Conservation (phyloP, 371 early-diverging fungal species). For the Lichtheimia ornata region DNA sequence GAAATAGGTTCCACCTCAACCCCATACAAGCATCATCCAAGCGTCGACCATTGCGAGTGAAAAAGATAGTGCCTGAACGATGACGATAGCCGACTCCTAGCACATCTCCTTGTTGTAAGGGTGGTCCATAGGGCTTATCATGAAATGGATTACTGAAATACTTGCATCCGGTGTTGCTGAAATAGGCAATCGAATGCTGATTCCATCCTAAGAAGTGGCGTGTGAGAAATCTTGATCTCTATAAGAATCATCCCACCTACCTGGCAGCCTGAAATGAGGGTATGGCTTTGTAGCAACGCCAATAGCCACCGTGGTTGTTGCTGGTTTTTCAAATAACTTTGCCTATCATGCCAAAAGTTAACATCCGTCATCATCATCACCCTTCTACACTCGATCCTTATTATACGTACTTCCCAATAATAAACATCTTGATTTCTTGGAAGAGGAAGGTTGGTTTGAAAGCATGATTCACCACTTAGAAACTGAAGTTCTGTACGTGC, state of each 20-base stretch:
- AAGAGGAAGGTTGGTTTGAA: conserved; percentile 81
- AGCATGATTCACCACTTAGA: conserved; percentile 70
- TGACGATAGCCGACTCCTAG: conserved; percentile 83
- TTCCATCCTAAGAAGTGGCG: conserved; percentile 58
- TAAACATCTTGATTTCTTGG: conserved; percentile 78
- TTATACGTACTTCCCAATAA: conserved; percentile 55
- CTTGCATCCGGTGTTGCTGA: conserved; percentile 63
- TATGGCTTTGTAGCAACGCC: conserved; percentile 74
- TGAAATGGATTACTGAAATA: conserved; percentile 66
- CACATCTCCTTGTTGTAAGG: conserved; percentile 71
- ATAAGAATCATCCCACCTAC: conserved; percentile 32
- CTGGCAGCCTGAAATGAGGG: conserved; percentile 67
- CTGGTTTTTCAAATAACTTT: conserved; percentile 72
- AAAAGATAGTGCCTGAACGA: conserved; percentile 73
- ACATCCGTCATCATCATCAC: neutral
- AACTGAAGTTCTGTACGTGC: conserved; percentile 78
- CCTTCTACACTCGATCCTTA: neutral
- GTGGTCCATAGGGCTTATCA: conserved; percentile 60
- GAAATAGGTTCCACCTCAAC: conserved; percentile 59
- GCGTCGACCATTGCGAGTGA: conserved; percentile 74
- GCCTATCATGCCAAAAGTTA: conserved; percentile 25
- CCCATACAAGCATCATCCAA: conserved; percentile 59
- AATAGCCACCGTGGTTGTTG: conserved; percentile 59
- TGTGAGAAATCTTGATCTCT: neutral
- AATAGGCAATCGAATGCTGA: conserved; percentile 73